Base-by-base conservation (phyloP, 208 protist species). In the Herpetomonas samuelpessoai region DNA sequence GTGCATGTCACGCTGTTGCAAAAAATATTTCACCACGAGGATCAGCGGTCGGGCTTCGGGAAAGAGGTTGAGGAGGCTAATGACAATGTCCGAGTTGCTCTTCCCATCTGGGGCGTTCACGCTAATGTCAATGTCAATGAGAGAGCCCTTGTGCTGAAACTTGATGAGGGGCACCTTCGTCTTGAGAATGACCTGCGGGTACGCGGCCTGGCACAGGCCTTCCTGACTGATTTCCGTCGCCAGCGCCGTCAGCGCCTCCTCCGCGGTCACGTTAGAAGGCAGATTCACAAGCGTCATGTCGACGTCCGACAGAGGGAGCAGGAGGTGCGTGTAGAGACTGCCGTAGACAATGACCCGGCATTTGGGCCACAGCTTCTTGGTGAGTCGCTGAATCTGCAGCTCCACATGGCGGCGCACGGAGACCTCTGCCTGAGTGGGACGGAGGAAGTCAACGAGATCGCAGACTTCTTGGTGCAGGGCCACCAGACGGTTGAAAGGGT, bases 151-250 rank as follows among this genome's bases (percentile, higher is more conserved):
- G 59, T 96, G 83, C 14, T 68, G 54, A 44, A 97, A 95, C 71
- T 98, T 98, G 39, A 98, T 78, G 27, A 98, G 79, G 25, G 95
- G 95, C 19, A 98, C 93, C 61, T 96, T 93, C 48, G 95, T 93
- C 57, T 93, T 93, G 18, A 93, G 71, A 46, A 97, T 96, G 21
- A 97, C 65, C 68, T 96, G 82, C 25, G 88, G 83, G 48, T 87
- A 88, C 2, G 78, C 87, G 10, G 55, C 59, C 47, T 88, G 75
- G 65, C 76, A 88, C 22, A 95, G 59, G 0, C 74, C 71, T 14
- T 65, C 72, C 44, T 64, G 49, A 59, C 73, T 78, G 64, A 93
- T 83, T 54, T 88, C 76, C 47, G 68, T 60, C 30, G 86, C 82
- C 57, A 96, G 57, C 25, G 55, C 14, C 22, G 68, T 76, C 29